Conservation (phyloP, 1,284 basidiomycete species). For the Phenoliferia sp. region DNA sequence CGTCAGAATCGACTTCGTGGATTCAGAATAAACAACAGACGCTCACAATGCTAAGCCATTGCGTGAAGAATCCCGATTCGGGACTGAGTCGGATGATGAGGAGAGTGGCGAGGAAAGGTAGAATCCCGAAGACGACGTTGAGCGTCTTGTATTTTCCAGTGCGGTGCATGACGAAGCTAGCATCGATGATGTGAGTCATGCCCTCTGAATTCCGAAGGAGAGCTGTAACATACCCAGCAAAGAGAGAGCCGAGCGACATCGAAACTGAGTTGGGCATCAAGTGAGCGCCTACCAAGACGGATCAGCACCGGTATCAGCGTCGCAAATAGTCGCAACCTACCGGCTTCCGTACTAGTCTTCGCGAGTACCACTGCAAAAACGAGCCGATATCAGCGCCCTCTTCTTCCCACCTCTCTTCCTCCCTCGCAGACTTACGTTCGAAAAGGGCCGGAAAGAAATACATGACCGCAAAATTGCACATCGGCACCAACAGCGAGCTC, state of each 20-base stretch:
- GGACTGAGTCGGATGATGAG: conserved; percentile 61
- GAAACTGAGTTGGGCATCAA: conserved; percentile 69
- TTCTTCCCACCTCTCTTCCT: neutral
- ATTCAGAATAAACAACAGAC: neutral
- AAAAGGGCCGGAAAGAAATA: conserved; percentile 53
- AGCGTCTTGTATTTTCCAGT: conserved; percentile 75
- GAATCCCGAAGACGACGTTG: conserved; percentile 56
- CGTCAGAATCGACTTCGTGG: too few relatives aligned
- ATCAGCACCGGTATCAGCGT: too few relatives aligned
- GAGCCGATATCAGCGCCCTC: conserved; percentile 55
- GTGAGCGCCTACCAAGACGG: conserved; percentile 58
- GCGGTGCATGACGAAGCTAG: conserved; percentile 33
- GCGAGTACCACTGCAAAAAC: conserved; percentile 67
- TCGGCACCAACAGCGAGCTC: conserved; percentile 58
- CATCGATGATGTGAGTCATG: too few relatives aligned
- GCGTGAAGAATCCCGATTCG: conserved; percentile 56
- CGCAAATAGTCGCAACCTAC: too few relatives aligned
- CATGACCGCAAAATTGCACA: conserved; percentile 20
- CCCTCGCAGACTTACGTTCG: too few relatives aligned
- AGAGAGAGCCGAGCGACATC: conserved; percentile 68
- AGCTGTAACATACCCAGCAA: conserved; percentile 54
- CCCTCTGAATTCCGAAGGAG: too few relatives aligned
- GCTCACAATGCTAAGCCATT: conserved; percentile 52
- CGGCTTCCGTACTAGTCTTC: conserved; percentile 43
- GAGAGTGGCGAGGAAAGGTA: conserved; percentile 55